Evolutionary conservation across 2,329 filamentous ascomycete species (phyloP), one percentile per base, ranked within the genome.

Genomic region (Sarocladiaceae sp.): DNA sequence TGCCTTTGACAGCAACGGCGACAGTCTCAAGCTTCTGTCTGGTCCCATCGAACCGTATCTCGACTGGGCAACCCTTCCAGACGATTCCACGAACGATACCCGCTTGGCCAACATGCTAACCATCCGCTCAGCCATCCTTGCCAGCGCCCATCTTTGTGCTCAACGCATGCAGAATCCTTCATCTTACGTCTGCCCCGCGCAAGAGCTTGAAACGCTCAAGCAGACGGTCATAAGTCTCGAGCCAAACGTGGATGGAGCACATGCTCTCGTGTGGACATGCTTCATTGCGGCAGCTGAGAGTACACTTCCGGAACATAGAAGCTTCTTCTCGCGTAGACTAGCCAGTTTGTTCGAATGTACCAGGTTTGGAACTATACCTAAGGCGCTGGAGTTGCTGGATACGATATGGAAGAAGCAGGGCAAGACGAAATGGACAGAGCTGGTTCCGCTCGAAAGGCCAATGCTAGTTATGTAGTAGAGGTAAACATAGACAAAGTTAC

Each of bases 221-320:
- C 3, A 43, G 29, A 39, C 32, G 3, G 11, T 48, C 3, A 12
- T 31, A 26, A 20, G 6, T 1, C 21, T 45, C 9, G 32, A 40
- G 5, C n/a, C 16, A 3, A 27, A 20, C 16, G 29, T 31, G 16
- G 29, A 33, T 2, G 44, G 47, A 0, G 44, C 43, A 26, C 44
- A 48, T 19, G 29, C 20, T 21, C 31, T 48, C 12, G 35, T 46
- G 11, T 48, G 47, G 47, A 21, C 47, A 3, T 45, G 47, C 27
- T 48, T 45, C 33, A 42, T 48, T 6, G 47, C 31, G 6, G 47
- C 43, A 7, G 41, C 47, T 4, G 47, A 39, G 20, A 46, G 37
- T 21, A 33, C 26, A 21, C 9, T 24, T 9, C 31, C 39, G 2
- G 33, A 24, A 7, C 29, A 46, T n/a, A 21, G 32, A 32, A 23